phyloP scores from a whole-genome alignment of 371 early-diverging fungal genomes.

The Catenaria anguillulae region DNA sequence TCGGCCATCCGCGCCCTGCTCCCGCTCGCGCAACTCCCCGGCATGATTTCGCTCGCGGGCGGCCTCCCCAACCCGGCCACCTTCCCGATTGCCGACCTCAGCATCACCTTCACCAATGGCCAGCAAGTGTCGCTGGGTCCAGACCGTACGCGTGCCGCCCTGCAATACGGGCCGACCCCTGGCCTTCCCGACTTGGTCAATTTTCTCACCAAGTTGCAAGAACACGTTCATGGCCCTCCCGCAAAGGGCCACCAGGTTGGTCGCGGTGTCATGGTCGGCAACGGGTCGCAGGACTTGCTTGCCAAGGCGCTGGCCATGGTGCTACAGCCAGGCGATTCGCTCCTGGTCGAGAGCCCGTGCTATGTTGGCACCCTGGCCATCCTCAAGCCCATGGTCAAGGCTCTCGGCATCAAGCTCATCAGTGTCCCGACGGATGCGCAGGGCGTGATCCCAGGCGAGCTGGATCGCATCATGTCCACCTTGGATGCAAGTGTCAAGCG shows the following conservation, averaged over 20 bases:
- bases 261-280: slow-evolving; percentile 42
- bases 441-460: slow-evolving; percentile 33
- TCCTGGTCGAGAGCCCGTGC: slow-evolving; percentile 57
- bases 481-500: slow-evolving; percentile 12
- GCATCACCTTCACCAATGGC: slow-evolving; percentile 42
- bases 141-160: slow-evolving; percentile 22
- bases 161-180: slow-evolving; percentile 44
- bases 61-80: slow-evolving; percentile 54
- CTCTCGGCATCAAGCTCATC: slow-evolving; percentile 36
- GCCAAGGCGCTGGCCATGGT: slow-evolving; percentile 40
- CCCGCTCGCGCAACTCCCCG: slow-evolving; percentile 25
- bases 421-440: slow-evolving; percentile 32
- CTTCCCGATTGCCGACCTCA: slow-evolving; percentile 53
- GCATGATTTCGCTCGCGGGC: slow-evolving; percentile 50
- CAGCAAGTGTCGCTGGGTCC: slow-evolving; percentile 31
- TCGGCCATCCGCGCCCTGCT: slow-evolving; percentile 30
- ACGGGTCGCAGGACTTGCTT: slow-evolving; percentile 60
- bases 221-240: slow-evolving; percentile 40
- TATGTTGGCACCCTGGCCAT: slow-evolving; percentile 62
- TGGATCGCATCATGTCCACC: slow-evolving; percentile 25
- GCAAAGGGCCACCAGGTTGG: neutral
- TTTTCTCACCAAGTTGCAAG: slow-evolving; percentile 49
- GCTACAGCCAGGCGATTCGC: slow-evolving; percentile 37
- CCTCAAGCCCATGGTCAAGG: slow-evolving; percentile 32
- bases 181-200: slow-evolving; percentile 21